Evolutionary conservation across 2,329 filamentous ascomycete species (phyloP), one percentile per base, ranked within the genome.

Genomic region (Paraphoma chrysanthemicola): DNA sequence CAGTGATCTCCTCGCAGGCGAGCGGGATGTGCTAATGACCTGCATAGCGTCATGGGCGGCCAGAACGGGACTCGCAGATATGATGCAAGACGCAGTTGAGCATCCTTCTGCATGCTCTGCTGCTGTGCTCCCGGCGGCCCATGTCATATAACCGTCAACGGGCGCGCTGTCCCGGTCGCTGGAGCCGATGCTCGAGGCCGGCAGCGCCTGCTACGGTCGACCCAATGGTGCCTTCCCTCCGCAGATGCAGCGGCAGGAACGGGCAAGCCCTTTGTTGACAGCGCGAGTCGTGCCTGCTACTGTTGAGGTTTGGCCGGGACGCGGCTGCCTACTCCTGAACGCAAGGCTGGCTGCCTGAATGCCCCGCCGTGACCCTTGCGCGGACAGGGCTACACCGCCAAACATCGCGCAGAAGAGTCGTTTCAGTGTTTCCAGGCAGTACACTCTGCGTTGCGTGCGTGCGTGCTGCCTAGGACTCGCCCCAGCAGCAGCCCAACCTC

Each of bases 401-500:
- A 54, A 47, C 51, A 47, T 42, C 56, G 56, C 56, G 59, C 56
- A 55, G 48, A 47, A 53, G 38, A 46, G 54, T 51, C 53, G 54
- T 53, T 60, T 59, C 54, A 38, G 52, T 51, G 57, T 51, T 55
- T 44, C 54, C 62, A 60, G 58, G 57, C 64, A 57, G 58, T 60
- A 55, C 56, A 52, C 53, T 54, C 33, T 36, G 33, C 33, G 33
- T 36, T 36, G 33, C 14, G 33, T 36, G n/a, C 46, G 44, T 59
- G 59, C 60, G 58, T 58, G 56, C 51, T 54, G 59, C 56, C 56
- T 56, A 53, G 44, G 29, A 36, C n/a, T 18, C 51, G 57, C 55
- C 57, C 61, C 63, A 62, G 59, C 62, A 18, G 17, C 42, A 44
- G 14, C 42, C 64, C 64, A 63, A 67, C 56, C 56, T 54, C 48